Base-by-base conservation (phyloP, 768 basidiomycete species). In the Ephemerocybe angulata region DNA sequence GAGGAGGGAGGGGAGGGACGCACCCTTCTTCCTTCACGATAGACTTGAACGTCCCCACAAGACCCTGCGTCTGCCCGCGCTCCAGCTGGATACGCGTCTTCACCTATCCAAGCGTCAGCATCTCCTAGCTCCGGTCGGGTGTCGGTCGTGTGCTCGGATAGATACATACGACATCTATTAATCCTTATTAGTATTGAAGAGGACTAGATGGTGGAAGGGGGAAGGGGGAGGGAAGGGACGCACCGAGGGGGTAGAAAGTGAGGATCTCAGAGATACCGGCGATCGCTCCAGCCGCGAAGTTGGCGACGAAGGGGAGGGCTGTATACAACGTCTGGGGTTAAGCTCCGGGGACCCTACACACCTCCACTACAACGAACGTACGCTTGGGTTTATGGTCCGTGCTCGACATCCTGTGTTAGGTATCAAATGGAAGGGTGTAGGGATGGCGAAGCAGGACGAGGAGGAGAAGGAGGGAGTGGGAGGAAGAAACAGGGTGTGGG, bases 31-130 rank as follows among this genome's bases (percentile, higher is more conserved):
- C 79, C 51, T 80, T 85, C 24, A 99, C 74, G 66, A 99, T 98
- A 13, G 85, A 78, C 55, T 75, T 76, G 71, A 99, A 86, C 28
- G 84, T 91, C 41, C 91, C 88, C 22, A 97, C 76, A 63, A 98
- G 81, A 5, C 94, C 90, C 42, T 81, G 70, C 31, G 78, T 72
- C 72, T 89, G 91, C 3, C 92, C 92, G 4, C 86, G 90, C 67
- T 90, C 88, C n/a, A 99, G 79, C 68, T 99, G 97, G 86, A 98
- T 95, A 25, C 97, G 90, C 21, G 97, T 99, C 76, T 99, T 98
- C 67, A 98, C 93, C 90, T 93, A 65, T 21, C 12, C 53, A 17
- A 40, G 33, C 48, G 54, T 52, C 48, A 30, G 43, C 15, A 53
- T 49, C 43, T 31, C 12, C n/a, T 35, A 33, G 21, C 27, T 28